These are phyloP conservation scores for Talaromyces atroroseus DNA, from an alignment of 2,329 filamentous ascomycete genomes.

Conservation along the genomic window DNA sequence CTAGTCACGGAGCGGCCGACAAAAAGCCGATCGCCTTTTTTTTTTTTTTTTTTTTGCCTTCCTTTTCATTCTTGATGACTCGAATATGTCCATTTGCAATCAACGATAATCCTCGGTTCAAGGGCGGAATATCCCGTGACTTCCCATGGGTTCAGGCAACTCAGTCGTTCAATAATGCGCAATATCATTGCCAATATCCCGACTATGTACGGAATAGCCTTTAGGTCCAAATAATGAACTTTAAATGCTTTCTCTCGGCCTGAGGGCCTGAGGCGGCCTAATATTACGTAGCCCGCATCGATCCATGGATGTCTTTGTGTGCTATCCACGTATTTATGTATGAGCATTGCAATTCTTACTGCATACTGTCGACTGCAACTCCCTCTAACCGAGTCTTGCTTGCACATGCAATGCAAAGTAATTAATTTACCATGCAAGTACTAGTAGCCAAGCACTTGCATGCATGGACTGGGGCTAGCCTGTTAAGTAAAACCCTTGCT, in stretches of 20 bases:
- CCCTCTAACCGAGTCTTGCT: neutral
- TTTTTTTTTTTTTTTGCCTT: neutral
- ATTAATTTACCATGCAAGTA: neutral
- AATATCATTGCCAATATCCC: too few species aligned
- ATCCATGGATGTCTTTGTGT: neutral
- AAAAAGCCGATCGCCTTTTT: neutral
- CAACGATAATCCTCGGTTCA: neutral
- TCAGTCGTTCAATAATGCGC: neutral
- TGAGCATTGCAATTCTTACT: too few species aligned
- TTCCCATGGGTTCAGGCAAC: neutral
- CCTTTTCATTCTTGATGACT: neutral
- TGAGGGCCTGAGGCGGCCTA: neutral
- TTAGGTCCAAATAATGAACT: too few species aligned
- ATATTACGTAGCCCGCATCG: neutral
- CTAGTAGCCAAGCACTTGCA: neutral
- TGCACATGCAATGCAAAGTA: neutral
- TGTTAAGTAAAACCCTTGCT: neutral
- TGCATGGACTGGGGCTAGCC: neutral
- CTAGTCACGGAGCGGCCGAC: slow-evolving; percentile 12
- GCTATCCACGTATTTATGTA: too few species aligned
- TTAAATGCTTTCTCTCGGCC: too few species aligned
- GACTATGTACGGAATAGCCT: too few species aligned
- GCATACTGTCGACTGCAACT: too few species aligned
- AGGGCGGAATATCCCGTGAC: neutral
- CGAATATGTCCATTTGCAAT: neutral